Evolutionary conservation across 139 green algal genomes (phyloP).

Genomic region (Eudorina sp.): DNA sequence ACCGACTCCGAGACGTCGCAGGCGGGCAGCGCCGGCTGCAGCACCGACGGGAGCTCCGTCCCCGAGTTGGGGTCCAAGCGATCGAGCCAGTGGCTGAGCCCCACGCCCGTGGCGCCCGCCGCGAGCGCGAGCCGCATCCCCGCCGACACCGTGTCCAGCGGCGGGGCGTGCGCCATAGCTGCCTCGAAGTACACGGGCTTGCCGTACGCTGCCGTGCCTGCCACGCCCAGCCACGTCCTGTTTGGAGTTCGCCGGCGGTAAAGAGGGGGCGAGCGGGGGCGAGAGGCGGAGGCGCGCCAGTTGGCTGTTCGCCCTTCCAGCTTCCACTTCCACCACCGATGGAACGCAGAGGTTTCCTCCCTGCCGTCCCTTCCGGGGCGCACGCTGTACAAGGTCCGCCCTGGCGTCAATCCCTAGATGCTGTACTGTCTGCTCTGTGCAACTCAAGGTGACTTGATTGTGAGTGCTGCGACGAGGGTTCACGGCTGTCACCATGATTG

Average conservation of each 20-base stretch:
- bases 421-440: no score
- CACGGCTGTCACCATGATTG: no score
- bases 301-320: no score
- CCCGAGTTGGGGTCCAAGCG: not conserved
- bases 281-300: no score
- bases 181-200: conserved; percentile 40
- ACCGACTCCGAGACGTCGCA: not conserved
- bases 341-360: no score
- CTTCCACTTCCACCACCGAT: no score
- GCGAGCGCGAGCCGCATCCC: not conserved
- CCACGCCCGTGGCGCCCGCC: conserved; percentile 11
- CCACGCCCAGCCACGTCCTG: not conserved
- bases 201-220: not conserved
- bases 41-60: not conserved
- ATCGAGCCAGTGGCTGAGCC: conserved; percentile 19
- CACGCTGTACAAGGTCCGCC: no score
- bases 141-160: not conserved
- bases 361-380: no score
- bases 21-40: not conserved
- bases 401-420: no score
- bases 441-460: no score
- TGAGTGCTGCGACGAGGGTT: no score
- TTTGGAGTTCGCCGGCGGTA: not conserved
- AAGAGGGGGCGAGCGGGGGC: no score
- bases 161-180: not conserved